Conservation (phyloP, 2,329 filamentous ascomycete species). For the Monosporascus sp. region DNA sequence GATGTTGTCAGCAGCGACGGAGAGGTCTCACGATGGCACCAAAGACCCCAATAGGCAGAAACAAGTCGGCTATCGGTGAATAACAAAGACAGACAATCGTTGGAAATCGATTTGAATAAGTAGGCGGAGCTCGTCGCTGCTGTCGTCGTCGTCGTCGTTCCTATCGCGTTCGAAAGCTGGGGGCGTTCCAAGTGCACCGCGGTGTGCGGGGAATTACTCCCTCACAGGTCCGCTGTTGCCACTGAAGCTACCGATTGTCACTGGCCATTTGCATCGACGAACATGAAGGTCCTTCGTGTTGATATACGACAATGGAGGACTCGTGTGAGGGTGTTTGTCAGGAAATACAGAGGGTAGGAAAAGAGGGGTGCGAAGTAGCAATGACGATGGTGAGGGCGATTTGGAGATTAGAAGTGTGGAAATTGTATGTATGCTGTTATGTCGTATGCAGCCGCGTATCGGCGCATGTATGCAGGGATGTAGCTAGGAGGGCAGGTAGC, state of each 20-base stretch:
- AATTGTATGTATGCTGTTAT: neutral
- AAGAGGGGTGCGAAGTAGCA: neutral
- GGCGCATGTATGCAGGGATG: no score
- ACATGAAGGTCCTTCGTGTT: constrained; percentile 4
- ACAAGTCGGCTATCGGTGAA: neutral
- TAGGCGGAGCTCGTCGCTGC: no score
- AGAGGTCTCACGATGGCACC: neutral
- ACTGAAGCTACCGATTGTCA: constrained; percentile 47
- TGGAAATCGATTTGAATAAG: no score
- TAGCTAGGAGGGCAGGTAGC: no score
- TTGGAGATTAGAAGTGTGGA: neutral
- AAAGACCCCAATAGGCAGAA: neutral
- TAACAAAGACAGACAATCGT: neutral
- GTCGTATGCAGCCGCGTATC: no score
- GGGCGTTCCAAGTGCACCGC: constrained; percentile 32
- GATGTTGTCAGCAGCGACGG: neutral
- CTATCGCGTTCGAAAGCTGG: neutral
- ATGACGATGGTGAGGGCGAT: neutral
- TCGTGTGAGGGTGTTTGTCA: neutral
- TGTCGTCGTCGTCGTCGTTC: no score
- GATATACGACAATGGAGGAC: neutral
- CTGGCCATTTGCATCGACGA: constrained; percentile 48
- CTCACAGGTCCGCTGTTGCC: constrained; percentile 53
- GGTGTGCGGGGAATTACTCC: constrained; percentile 53
- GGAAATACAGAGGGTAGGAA: neutral